phyloP scores from a whole-genome alignment of 208 protist genomes.

The Acanthamoeba rhysodes region DNA sequence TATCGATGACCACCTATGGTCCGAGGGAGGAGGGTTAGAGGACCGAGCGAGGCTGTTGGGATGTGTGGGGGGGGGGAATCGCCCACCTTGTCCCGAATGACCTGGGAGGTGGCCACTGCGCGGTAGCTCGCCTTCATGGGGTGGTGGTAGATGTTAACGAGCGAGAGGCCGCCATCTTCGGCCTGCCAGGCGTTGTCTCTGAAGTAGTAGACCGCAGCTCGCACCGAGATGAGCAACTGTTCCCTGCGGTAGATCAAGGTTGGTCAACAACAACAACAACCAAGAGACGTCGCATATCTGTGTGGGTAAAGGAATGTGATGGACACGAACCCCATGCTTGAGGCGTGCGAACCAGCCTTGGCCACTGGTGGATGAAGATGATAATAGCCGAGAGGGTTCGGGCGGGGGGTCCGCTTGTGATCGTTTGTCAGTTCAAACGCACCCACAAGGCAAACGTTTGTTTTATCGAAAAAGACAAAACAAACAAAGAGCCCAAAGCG shows the following conservation, averaged over 20 bases:
- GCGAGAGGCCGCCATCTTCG: conserved; percentile 54
- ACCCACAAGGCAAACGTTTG: too few species aligned
- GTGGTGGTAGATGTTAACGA: conserved; percentile 42
- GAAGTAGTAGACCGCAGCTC: conserved; percentile 66
- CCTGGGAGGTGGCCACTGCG: conserved; percentile 4
- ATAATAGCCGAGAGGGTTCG: too few species aligned
- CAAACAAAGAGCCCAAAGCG: too few species aligned
- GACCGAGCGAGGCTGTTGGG: background rate
- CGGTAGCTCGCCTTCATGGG: background rate
- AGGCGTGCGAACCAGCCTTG: background rate
- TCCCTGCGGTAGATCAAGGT: background rate
- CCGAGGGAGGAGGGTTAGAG: background rate
- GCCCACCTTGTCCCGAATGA: conserved; percentile 23
- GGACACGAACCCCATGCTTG: background rate
- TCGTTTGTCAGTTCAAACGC: too few species aligned
- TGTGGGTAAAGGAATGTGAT: too few species aligned
- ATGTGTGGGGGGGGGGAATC: background rate
- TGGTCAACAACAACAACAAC: background rate
- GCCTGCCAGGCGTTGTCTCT: conserved; percentile 48
- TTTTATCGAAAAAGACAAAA: too few species aligned
- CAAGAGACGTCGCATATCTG: background rate
- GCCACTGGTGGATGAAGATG: background rate
- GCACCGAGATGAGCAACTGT: conserved; percentile 60
- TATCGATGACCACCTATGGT: conserved; percentile 28
- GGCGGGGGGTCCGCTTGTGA: too few species aligned